Base-by-base conservation (phyloP, 495 filamentous ascomycete genomes). In the Trichocladium antarcticum region DNA sequence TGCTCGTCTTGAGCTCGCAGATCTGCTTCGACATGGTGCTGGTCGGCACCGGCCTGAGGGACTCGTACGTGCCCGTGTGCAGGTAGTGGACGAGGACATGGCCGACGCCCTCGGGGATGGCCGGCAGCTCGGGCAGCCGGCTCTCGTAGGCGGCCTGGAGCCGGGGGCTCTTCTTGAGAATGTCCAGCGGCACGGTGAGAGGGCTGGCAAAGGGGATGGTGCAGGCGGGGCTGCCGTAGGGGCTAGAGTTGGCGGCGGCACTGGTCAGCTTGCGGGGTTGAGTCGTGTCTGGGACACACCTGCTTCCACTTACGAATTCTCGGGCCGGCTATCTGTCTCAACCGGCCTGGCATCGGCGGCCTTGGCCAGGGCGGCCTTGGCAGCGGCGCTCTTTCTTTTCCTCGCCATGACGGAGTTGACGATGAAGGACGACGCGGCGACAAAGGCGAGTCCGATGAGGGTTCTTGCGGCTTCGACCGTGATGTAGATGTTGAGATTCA, bases 61-160 rank as follows among this genome's bases (percentile, higher is more conserved):
- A 53, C 53, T 58, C 53, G 46, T 64, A 64, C 9, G 45, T 58
- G 53, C 57, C 60, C 35, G 61, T 64, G 57, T 64, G 58, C 36
- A 64, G 57, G 53, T 60, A 62, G 50, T 64, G 61, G 11, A 62
- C 53, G n/a, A 64, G 50, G 24, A 64, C 60, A 52, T 66, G 61
- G 21, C 61, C 62, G 40, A 66, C 55, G 45, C 57, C 61, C 40
- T 61, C 57, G 39, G 61, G 47, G 45, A 62, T 50, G 21, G 36
- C 44, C 3, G 53, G 53, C 6, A 64, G 61, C 47, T 62, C 61
- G 10, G 55, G 59, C 3, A 57, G 49, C 27, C 57, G 51, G 47
- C 32, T 51, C 47, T 64, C 61, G 21, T 51, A 64, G 46, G 59
- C 59, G 15, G 57, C 54, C 20, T 60, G 57, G 38, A 64, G 61